These are phyloP conservation scores for Mortierella sp. DNA, from an alignment of 371 early-diverging fungal species.

Conservation along the genomic window DNA sequence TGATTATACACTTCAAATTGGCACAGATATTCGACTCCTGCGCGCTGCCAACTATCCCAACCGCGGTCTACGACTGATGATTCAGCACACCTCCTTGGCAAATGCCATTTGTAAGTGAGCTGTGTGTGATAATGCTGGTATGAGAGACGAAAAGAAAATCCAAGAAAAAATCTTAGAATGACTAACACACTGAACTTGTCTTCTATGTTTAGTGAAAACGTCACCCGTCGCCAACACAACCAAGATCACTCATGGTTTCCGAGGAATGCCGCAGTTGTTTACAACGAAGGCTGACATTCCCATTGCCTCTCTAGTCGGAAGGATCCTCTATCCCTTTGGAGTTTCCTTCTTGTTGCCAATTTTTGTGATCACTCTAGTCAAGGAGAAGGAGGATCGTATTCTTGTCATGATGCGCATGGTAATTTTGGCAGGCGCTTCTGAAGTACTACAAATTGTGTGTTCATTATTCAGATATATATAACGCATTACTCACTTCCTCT, in stretches of 20 bases:
- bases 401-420: constrained; percentile 81
- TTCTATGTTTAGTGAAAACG: constrained; percentile 21
- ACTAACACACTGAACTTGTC: background rate
- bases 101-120: constrained; percentile 60
- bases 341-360: constrained; percentile 79
- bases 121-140: too few species aligned
- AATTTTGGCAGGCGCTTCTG: background rate
- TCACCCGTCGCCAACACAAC: constrained; percentile 38
- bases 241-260: constrained; percentile 71
- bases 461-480: background rate
- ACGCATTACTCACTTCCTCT: background rate
- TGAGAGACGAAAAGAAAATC: too few species aligned
- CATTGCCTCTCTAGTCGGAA: constrained; percentile 66
- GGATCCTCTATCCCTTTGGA: constrained; percentile 80
- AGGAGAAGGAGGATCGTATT: constrained; percentile 78
- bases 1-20: constrained; percentile 64
- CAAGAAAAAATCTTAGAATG: too few species aligned
- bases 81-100: constrained; percentile 60
- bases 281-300: constrained; percentile 59
- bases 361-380: constrained; percentile 74
- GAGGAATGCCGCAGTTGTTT: constrained; percentile 64
- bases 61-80: constrained; percentile 64
- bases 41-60: constrained; percentile 62
- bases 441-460: too few species aligned
- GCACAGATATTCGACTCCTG: constrained; percentile 63